Evolutionary conservation across 179 eudicot genomes (phyloP).

Genomic region (Monotropa hypopitys): DNA sequence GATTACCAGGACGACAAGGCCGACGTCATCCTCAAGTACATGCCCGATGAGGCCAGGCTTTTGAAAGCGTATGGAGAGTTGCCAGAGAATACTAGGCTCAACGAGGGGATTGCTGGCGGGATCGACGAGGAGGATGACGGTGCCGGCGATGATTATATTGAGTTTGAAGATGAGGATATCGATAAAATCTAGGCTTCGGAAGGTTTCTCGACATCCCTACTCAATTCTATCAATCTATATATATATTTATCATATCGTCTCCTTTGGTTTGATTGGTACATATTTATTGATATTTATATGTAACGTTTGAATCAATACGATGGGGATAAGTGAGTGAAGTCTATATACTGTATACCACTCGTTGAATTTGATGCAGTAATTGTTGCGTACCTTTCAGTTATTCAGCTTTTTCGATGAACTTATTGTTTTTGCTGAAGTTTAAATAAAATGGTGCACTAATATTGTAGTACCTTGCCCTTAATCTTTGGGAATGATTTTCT

Average conservation of each 20-base stretch:
- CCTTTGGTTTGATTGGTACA: not conserved
- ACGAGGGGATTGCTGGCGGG: slow-evolving; percentile 12
- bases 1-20: slow-evolving; percentile 94
- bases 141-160: slow-evolving; percentile 12
- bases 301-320: not conserved
- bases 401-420: not conserved
- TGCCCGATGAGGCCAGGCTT: slow-evolving; percentile 21
- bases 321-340: not conserved
- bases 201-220: not conserved
- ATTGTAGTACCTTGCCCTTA: not conserved
- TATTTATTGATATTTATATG: not conserved
- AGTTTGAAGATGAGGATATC: slow-evolving; percentile 14
- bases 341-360: not conserved
- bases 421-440: not conserved
- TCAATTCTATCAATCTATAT: not conserved
- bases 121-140: slow-evolving; percentile 13
- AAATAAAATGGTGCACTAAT: not conserved
- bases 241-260: not conserved
- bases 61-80: slow-evolving; percentile 11
- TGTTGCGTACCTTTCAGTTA: not conserved
- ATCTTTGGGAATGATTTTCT: not conserved
- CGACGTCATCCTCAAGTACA: slow-evolving; percentile 82
- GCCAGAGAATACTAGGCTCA: slow-evolving; percentile 15
- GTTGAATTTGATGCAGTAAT: not conserved
- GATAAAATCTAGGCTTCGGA: slow-evolving; percentile 9